Conservation (phyloP, 306 rosid genomes). For the Vigna unguiculata region DNA sequence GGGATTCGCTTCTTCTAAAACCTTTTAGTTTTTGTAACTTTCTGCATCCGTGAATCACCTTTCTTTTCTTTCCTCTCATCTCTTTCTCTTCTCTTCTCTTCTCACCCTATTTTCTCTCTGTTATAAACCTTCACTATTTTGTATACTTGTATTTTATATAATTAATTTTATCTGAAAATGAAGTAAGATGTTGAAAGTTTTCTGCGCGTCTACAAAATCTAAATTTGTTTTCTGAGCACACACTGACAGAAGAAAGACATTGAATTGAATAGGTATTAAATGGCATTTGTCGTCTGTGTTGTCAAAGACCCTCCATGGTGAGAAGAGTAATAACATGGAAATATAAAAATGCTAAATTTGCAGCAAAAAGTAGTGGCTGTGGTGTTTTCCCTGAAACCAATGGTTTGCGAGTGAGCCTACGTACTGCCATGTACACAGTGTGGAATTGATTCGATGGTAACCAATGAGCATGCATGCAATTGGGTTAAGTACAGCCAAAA, state of each 20-base stretch:
- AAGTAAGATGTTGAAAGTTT: conserved; percentile 28
- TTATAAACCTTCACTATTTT: background rate
- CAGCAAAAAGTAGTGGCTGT: conserved; percentile 46
- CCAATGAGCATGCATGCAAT: conserved; percentile 17
- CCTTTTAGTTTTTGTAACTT: conserved; percentile 48
- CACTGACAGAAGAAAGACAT: conserved; percentile 33
- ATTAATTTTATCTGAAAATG: background rate
- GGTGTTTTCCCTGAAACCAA: conserved; percentile 38
- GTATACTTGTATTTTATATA: no score
- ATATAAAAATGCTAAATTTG: background rate
- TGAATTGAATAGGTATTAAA: conserved; percentile 28
- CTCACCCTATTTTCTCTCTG: conserved; percentile 33
- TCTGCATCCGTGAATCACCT: conserved; percentile 67
- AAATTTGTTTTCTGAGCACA: conserved; percentile 33
- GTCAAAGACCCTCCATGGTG: conserved; percentile 30
- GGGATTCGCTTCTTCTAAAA: conserved; percentile 9
- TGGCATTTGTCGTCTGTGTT: conserved; percentile 54
- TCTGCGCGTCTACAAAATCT: background rate
- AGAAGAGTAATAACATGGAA: conserved; percentile 26
- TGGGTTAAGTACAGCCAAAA: conserved; percentile 41
- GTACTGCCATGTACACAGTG: conserved; percentile 13
- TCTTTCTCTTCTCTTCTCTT: conserved; percentile 34
- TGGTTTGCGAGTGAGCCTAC: conserved; percentile 30
- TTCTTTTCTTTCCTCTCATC: conserved; percentile 54
- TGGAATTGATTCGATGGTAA: conserved; percentile 10